Evolutionary conservation across 2,329 filamentous ascomycete genomes (phyloP).

Genomic region (Niveomyces coronatus): DNA sequence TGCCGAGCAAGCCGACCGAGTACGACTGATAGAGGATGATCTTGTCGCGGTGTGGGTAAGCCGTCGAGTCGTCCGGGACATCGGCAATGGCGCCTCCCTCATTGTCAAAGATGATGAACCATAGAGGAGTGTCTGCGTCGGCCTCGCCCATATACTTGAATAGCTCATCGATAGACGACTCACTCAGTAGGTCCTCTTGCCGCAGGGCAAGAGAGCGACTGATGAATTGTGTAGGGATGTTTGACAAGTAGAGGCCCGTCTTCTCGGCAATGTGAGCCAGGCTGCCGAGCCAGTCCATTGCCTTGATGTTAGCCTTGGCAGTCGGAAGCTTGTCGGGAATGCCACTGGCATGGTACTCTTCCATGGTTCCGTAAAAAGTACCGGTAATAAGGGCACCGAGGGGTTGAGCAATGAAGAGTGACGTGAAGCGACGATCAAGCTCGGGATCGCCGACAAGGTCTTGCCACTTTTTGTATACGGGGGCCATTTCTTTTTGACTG

Average conservation of each 20-base stretch:
- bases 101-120: conserved; percentile 54
- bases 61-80: conserved; percentile 42
- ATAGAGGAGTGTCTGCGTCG: conserved; percentile 41
- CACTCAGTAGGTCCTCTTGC: conserved; percentile 35
- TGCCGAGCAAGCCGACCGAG: conserved; percentile 36
- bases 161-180: conserved; percentile 34
- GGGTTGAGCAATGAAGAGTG: conserved; percentile 43
- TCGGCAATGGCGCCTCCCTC: conserved; percentile 51
- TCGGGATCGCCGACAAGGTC: conserved; percentile 40
- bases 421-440: conserved; percentile 48
- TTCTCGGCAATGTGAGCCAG: conserved; percentile 42
- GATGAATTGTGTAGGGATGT: conserved; percentile 41
- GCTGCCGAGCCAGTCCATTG: conserved; percentile 53
- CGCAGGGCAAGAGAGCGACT: conserved; percentile 47
- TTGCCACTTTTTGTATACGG: conserved; percentile 48
- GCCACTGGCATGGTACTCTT: conserved; percentile 42
- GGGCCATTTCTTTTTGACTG: conserved; percentile 35
- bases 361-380: conserved; percentile 49
- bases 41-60: conserved; percentile 54
- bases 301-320: conserved; percentile 31
- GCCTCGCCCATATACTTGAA: conserved; percentile 43
- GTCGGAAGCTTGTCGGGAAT: conserved; percentile 38
- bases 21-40: conserved; percentile 55
- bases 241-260: conserved; percentile 35
- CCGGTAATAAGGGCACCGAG: conserved; percentile 46